Evolutionary conservation across 495 filamentous ascomycete genomes (phyloP).

Genomic region (Tuber calosporum): DNA sequence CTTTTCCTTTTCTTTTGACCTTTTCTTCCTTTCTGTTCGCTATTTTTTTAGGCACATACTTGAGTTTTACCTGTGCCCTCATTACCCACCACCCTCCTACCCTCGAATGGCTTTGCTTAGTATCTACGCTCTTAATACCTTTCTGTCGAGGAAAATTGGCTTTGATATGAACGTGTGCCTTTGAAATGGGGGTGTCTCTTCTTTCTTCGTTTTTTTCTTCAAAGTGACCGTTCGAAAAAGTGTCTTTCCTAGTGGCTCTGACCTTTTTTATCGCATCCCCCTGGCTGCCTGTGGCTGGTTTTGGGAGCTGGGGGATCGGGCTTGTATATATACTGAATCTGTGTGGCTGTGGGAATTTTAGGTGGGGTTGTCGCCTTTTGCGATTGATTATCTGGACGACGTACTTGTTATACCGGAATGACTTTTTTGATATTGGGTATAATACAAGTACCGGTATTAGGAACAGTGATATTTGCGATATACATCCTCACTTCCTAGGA

Average conservation of each 20-base stretch:
- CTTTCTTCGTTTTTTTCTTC: neutral
- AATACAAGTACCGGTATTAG: too few relatives aligned
- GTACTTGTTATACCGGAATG: neutral
- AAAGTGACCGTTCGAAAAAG: neutral
- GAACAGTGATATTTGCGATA: neutral
- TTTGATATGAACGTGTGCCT: neutral
- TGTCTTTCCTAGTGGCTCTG: neutral
- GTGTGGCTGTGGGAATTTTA: neutral
- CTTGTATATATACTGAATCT: neutral
- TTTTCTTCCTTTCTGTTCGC: neutral
- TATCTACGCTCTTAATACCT: neutral
- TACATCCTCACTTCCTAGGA: neutral
- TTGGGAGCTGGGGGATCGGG: neutral
- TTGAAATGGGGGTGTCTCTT: neutral
- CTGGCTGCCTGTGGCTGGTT: neutral
- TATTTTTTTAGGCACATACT: neutral
- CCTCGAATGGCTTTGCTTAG: neutral
- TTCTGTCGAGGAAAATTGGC: neutral
- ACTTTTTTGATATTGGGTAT: neutral
- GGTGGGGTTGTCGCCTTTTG: neutral
- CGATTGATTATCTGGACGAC: neutral
- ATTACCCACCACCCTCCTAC: neutral
- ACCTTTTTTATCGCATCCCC: neutral
- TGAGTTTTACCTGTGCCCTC: neutral
- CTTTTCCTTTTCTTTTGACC: slow-evolving; percentile 7